phyloP scores from a whole-genome alignment of 352 stramenopile genomes.

The Stramenopiles sp. region DNA sequence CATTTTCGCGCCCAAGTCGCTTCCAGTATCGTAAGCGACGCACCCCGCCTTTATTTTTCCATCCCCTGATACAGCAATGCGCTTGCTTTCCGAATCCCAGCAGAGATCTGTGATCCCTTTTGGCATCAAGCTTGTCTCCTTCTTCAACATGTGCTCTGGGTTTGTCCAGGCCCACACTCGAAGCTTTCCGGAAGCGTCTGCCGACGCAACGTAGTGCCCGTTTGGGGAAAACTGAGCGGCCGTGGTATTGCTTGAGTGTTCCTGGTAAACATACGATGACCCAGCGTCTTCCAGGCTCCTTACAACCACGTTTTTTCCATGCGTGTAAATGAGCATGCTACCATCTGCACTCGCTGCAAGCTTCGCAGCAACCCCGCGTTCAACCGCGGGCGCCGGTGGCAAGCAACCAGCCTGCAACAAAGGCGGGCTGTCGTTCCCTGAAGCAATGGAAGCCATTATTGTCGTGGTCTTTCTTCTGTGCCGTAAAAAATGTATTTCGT shows the following conservation, averaged over 20 bases:
- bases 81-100: slow-evolving; percentile 86
- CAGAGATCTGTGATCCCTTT: slow-evolving; percentile 70
- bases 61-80: slow-evolving; percentile 64
- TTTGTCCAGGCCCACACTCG: slow-evolving; percentile 90
- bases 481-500: too few species aligned
- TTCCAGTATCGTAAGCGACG: slow-evolving; percentile 79
- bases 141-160: slow-evolving; percentile 80
- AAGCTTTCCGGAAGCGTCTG: slow-evolving; percentile 64
- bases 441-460: too few species aligned
- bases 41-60: slow-evolving; percentile 22
- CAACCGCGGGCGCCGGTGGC: too few species aligned
- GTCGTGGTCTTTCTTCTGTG: too few species aligned
- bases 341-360: too few species aligned
- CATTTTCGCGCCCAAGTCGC: slow-evolving; percentile 77
- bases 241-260: slow-evolving; percentile 69
- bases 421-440: too few species aligned
- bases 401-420: too few species aligned
- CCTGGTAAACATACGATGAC: slow-evolving; percentile 79
- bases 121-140: slow-evolving; percentile 65
- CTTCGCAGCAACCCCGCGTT: too few species aligned
- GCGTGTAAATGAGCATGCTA: slow-evolving; percentile 79
- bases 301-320: slow-evolving; percentile 65
- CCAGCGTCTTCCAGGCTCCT: slow-evolving; percentile 53
- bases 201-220: slow-evolving; percentile 77
- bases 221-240: slow-evolving; percentile 77